phyloP scores from a whole-genome alignment of 2,329 filamentous ascomycete genomes.

The Pleoardoris graminearum region DNA sequence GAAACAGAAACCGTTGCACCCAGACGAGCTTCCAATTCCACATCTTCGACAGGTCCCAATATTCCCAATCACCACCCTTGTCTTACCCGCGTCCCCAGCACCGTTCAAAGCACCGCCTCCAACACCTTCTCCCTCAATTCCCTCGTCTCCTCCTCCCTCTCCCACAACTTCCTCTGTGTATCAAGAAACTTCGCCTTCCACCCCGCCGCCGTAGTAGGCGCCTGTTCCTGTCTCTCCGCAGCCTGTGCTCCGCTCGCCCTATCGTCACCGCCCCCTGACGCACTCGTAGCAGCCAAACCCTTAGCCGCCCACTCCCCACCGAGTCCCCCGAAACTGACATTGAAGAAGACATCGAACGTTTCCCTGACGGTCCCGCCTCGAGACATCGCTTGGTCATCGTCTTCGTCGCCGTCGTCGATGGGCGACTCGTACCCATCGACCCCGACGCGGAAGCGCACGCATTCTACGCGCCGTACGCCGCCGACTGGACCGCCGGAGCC shows the following conservation, averaged over 20 bases:
- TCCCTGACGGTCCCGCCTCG: slow-evolving; percentile 35
- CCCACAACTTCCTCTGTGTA: slow-evolving; percentile 39
- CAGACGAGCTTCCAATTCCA: no score
- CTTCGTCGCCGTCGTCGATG: slow-evolving; percentile 46
- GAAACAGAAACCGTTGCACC: no score
- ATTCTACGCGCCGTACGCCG: slow-evolving; percentile 46
- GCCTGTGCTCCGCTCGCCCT: slow-evolving; percentile 1
- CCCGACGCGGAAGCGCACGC: slow-evolving; percentile 48
- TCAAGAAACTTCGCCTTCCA: slow-evolving; percentile 44
- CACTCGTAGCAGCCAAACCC: slow-evolving; percentile 34
- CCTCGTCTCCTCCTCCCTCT: slow-evolving; percentile 40
- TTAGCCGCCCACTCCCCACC: slow-evolving; percentile 50
- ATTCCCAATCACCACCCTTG: no score
- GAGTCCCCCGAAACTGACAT: slow-evolving; percentile 46
- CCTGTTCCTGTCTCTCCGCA: slow-evolving; percentile 15
- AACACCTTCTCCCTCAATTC: slow-evolving; percentile 44
- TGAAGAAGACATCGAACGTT: slow-evolving; percentile 52
- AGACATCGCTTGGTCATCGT: slow-evolving; percentile 17
- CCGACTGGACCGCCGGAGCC: slow-evolving; percentile 39
- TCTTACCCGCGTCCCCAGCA: no score
- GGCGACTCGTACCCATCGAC: slow-evolving; percentile 48
- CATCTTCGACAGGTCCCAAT: no score
- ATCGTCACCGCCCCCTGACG: no score
- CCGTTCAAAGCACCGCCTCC: slow-evolving; percentile 42
- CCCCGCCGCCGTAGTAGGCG: slow-evolving; percentile 20